Percentiles rank a stretch among this genome's conserved stretches.
These are phyloP conservation scores for Microthlaspi erraticum DNA, from an alignment of 345 rosid species.

Conservation along the genomic window DNA sequence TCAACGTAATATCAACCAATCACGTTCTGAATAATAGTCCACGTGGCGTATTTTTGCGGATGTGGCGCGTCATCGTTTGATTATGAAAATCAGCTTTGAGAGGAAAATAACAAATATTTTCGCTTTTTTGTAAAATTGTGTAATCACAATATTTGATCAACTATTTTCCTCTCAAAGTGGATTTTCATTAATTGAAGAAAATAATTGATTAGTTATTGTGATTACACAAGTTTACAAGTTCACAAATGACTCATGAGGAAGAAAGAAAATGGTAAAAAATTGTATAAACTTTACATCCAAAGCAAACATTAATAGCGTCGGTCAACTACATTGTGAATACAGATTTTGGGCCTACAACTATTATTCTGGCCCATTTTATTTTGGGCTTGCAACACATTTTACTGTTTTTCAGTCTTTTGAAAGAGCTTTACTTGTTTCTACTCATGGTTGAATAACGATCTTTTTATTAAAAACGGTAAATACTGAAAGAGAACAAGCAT, in stretches of 20 bases:
- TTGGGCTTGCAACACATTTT: conserved; percentile 20
- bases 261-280: too few relatives aligned
- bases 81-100: too few relatives aligned
- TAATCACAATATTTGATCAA: too few relatives aligned
- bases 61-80: conserved; percentile 31
- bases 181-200: too few relatives aligned
- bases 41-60: conserved; percentile 30
- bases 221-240: too few relatives aligned
- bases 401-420: too few relatives aligned
- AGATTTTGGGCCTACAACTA: not conserved
- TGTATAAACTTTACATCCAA: too few relatives aligned
- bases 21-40: not conserved
- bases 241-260: too few relatives aligned
- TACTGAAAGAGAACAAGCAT: not conserved
- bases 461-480: not conserved
- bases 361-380: not conserved
- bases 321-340: not conserved
- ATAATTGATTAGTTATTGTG: too few relatives aligned
- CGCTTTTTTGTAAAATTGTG: too few relatives aligned
- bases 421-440: not conserved
- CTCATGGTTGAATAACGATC: not conserved
- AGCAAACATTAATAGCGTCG: not conserved
- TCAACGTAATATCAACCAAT: conserved; percentile 39
- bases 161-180: not conserved
- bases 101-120: too few relatives aligned